Evolutionary conservation across 1,284 basidiomycete genomes (phyloP), one percentile per base, ranked within the genome.

Genomic region (Leccinum fallax): DNA sequence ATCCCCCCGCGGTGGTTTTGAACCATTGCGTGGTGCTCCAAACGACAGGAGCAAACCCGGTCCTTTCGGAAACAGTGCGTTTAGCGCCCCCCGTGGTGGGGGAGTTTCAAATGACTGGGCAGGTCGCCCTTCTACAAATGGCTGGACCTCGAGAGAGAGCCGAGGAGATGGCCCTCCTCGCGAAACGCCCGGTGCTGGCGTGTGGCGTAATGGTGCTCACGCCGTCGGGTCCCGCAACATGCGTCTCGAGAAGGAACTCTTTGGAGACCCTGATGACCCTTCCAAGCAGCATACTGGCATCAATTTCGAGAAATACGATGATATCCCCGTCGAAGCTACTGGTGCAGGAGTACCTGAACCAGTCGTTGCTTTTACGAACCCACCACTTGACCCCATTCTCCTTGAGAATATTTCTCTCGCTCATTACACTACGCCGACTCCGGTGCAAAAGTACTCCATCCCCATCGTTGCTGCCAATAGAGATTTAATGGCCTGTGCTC

Each of bases 231-330:
- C 85, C 34, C 86, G 88, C 72, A 97, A 97, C 82, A 79, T 83
- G 73, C 89, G 94, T 70, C 84, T 95, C 66, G 96, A 99, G 82
- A 95, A 93, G 79, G 96, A 99, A 75, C 90, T 99, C 51, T 99
- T 91, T 74, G 97, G 97, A 59, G 95, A 97, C 66, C 83, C 84
- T 49, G 83, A 87, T 61, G 97, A 98, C 76, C 88, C 89, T 16
- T 85, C 85, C 61, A 90, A 87, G 73, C 92, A 96, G 76, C 89
- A 94, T 72, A 97, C 96, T 56, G 97, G 97, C 68, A 98, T 99
- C 83, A 99, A 99, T 83, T 99, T 99, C 74, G 97, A 99, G 83
- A 97, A 97, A 80, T 99, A 99, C 77, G 96, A 97, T 77, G 97
- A 99, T 78, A 99, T 99, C 74, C 97, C 97, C 66, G 96, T 99